Evolutionary conservation across 805 yeast species (phyloP).

Genomic region (Pichia paraexigua): DNA sequence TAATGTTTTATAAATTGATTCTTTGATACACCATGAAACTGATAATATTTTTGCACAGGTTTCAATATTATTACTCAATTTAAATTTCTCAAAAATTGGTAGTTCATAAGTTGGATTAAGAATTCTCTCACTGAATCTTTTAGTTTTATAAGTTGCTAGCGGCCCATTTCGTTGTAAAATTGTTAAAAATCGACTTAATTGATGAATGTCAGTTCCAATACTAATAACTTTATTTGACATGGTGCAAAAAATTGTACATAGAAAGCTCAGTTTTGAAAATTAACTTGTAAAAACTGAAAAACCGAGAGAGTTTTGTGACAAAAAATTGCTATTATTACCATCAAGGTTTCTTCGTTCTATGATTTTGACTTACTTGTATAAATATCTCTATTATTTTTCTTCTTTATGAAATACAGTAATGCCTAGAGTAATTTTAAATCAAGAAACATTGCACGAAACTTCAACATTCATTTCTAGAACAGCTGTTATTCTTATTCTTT

Average conservation of each 20-base stretch:
- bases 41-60: constrained; percentile 35
- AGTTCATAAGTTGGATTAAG: constrained; percentile 40
- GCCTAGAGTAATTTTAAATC: not conserved
- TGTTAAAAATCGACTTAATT: constrained; percentile 36
- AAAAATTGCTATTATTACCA: not conserved
- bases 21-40: constrained; percentile 67
- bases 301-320: not conserved
- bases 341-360: not conserved
- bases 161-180: constrained; percentile 32
- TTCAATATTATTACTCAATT: constrained; percentile 15
- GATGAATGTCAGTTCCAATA: constrained; percentile 52
- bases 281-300: not conserved
- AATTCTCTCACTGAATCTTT: constrained; percentile 37
- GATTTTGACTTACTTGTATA: not conserved
- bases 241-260: no score
- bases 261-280: no score
- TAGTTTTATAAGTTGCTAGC: constrained; percentile 26
- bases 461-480: constrained; percentile 24
- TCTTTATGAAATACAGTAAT: not conserved
- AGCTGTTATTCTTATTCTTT: constrained; percentile 20
- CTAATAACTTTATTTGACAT: constrained; percentile 34
- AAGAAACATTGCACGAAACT: constrained; percentile 10
- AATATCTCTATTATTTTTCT: not conserved
- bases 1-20: constrained; percentile 61
- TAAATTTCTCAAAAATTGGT: constrained; percentile 26